phyloP scores from a whole-genome alignment of 345 rosid genomes.

The Brassica napus region DNA sequence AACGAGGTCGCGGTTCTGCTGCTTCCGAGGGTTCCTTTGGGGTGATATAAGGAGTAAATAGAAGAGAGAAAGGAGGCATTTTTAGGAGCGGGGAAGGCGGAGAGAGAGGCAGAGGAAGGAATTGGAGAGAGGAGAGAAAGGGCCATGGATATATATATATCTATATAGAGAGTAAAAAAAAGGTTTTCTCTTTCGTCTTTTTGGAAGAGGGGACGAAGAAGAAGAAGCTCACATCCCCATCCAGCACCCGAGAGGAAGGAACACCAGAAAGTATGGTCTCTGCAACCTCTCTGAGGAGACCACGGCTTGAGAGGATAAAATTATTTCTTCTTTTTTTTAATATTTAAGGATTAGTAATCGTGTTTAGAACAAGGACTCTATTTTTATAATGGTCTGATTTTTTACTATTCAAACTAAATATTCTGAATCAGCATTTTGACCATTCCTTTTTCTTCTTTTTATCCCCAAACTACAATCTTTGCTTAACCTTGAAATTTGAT shows the following conservation, averaged over 20 bases:
- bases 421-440: conserved; percentile 5
- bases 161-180: background rate
- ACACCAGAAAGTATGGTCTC: conserved; percentile 46
- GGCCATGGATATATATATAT: conserved; percentile 34
- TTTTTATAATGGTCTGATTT: background rate
- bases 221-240: conserved; percentile 45
- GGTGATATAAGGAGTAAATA: conserved; percentile 40
- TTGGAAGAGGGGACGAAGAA: conserved; percentile 22
- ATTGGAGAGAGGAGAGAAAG: conserved; percentile 40
- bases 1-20: conserved; percentile 29
- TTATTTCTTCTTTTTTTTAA: background rate
- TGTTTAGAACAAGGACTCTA: background rate
- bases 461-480: too few species aligned
- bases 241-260: conserved; percentile 25
- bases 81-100: conserved; percentile 44
- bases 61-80: conserved; percentile 48
- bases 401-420: background rate
- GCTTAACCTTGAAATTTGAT: too few species aligned
- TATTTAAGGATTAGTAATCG: background rate
- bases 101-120: conserved; percentile 37
- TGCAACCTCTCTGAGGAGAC: conserved; percentile 13
- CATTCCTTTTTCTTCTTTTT: background rate
- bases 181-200: conserved; percentile 18
- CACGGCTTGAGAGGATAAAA: conserved; percentile 14
- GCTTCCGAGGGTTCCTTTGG: conserved; percentile 9